phyloP scores from a whole-genome alignment of 225 moss, liverwort and hornwort species.

The Sphagnum tenellum region DNA sequence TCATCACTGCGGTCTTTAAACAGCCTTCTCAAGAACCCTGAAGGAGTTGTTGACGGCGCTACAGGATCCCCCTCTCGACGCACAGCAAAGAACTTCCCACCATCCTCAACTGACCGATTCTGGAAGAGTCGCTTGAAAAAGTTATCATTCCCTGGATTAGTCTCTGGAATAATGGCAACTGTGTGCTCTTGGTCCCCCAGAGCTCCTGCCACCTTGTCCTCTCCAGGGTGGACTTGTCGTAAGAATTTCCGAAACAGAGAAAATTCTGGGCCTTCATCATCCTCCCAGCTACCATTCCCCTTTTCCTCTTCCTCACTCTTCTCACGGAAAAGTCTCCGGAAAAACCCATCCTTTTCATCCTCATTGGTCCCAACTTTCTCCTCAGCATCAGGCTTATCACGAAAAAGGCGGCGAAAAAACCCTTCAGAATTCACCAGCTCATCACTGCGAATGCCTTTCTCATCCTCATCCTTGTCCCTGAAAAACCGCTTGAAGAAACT shows the following conservation, averaged over 20 bases:
- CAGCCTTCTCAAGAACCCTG: constrained; percentile 71
- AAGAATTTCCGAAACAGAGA: constrained; percentile 77
- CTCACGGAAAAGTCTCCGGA: constrained; percentile 71
- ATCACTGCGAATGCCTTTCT: constrained; percentile 66
- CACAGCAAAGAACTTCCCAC: constrained; percentile 63
- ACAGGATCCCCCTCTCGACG: constrained; percentile 66
- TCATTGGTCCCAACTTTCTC: constrained; percentile 49
- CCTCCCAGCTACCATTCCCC: constrained; percentile 35
- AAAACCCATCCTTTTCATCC: constrained; percentile 95
- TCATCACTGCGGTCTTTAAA: constrained; percentile 90
- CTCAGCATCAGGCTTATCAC: constrained; percentile 64
- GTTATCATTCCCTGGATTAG: constrained; percentile 69
- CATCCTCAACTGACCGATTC: constrained; percentile 53
- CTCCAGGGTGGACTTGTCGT: constrained; percentile 79
- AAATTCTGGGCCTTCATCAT: constrained; percentile 86
- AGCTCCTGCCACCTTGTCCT: constrained; percentile 19
- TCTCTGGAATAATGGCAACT: constrained; percentile 57
- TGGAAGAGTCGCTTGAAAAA: constrained; percentile 83
- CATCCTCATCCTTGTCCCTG: constrained; percentile 89
- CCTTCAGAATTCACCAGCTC: constrained; percentile 70
- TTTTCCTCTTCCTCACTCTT: constrained; percentile 75
- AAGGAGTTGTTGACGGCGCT: constrained; percentile 61
- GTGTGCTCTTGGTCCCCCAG: constrained; percentile 49
- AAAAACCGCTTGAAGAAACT: constrained; percentile 83
- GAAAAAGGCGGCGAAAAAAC: constrained; percentile 79